These are phyloP conservation scores for Amanita phalloides DNA, from an alignment of 768 basidiomycete genomes.

Conservation along the genomic window DNA sequence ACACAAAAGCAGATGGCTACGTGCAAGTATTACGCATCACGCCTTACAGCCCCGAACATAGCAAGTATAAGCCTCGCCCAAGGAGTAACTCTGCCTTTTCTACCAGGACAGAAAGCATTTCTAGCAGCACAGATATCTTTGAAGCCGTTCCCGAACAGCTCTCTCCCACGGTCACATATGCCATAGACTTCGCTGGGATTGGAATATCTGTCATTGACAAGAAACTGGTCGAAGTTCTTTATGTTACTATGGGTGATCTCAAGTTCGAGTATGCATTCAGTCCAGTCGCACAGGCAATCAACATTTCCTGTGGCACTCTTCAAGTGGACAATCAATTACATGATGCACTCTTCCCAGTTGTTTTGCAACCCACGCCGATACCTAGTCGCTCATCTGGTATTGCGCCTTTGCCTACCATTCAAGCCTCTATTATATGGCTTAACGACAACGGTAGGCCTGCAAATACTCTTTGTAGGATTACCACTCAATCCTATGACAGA, in stretches of 20 bases:
- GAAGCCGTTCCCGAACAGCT: slow-evolving; percentile 78
- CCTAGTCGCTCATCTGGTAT: slow-evolving; percentile 64
- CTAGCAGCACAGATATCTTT: slow-evolving; percentile 64
- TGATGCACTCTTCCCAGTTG: slow-evolving; percentile 89
- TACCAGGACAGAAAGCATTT: slow-evolving; percentile 58
- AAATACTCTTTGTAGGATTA: neutral
- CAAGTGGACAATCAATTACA: slow-evolving; percentile 98
- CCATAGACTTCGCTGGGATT: slow-evolving; percentile 78
- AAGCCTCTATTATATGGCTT: slow-evolving; percentile 79
- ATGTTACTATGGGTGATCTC: slow-evolving; percentile 67
- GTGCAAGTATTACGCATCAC: slow-evolving; percentile 82
- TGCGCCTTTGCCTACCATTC: slow-evolving; percentile 80
- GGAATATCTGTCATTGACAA: slow-evolving; percentile 89
- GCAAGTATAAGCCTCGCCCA: slow-evolving; percentile 75
- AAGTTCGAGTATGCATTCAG: slow-evolving; percentile 82
- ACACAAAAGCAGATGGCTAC: slow-evolving; percentile 82
- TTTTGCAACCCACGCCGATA: slow-evolving; percentile 89
- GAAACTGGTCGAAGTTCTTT: slow-evolving; percentile 81
- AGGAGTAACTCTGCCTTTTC: slow-evolving; percentile 31
- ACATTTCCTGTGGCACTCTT: slow-evolving; percentile 71
- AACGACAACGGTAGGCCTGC: slow-evolving; percentile 73
- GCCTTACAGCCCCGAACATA: slow-evolving; percentile 75
- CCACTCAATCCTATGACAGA: slow-evolving; percentile 31
- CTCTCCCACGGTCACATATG: slow-evolving; percentile 51
- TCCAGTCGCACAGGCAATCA: slow-evolving; percentile 67